Conservation (phyloP, 306 rosid genomes). For the Castanopsis chinensis region DNA sequence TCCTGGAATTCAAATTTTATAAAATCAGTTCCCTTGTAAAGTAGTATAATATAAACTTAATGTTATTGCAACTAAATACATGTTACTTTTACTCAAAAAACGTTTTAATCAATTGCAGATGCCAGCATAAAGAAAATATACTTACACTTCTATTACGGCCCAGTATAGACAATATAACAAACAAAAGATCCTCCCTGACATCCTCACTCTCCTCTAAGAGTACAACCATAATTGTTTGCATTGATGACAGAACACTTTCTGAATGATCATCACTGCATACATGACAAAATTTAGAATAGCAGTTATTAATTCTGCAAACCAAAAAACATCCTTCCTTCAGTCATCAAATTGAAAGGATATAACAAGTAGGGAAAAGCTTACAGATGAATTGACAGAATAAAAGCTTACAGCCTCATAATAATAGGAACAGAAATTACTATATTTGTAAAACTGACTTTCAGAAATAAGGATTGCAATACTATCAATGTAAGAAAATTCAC, state of each 20-base stretch:
- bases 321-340: conserved; percentile 4
- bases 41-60: neutral
- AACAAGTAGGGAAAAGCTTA: conserved; percentile 10
- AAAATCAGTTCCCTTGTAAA: conserved; percentile 8
- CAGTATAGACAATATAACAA: conserved; percentile 63
- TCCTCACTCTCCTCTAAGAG: conserved; percentile 98
- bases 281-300: conserved; percentile 21
- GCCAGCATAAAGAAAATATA: conserved; percentile 25
- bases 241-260: conserved; percentile 86
- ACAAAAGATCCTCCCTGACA: conserved; percentile 64
- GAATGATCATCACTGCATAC: conserved; percentile 89
- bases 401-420: neutral
- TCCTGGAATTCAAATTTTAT: conserved; percentile 53
- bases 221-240: conserved; percentile 92
- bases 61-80: neutral
- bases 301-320: conserved; percentile 8
- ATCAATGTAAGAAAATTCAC: conserved; percentile 2
- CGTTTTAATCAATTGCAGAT: conserved; percentile 12
- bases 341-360: conserved; percentile 3
- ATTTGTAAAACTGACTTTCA: neutral
- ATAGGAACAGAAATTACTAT: neutral
- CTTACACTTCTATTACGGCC: conserved; percentile 82
- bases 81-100: neutral
- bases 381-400: neutral
- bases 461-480: neutral